A percentile compares a stretch with the other conserved stretches of the same genome.
Conservation (phyloP, 148 eudicot genomes). For the Rhododendron molle region DNA sequence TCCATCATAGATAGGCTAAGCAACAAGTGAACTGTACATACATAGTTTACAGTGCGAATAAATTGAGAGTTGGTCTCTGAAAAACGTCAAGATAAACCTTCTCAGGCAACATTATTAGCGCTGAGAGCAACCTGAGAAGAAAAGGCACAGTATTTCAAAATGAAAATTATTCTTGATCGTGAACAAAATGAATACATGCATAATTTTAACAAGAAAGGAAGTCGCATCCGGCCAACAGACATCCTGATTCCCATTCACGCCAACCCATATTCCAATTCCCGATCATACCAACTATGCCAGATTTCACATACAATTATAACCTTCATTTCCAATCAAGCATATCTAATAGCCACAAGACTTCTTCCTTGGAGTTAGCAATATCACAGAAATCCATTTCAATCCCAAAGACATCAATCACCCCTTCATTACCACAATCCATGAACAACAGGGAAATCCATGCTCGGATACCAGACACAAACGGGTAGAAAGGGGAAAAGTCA, state of each 20-base stretch:
- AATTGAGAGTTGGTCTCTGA: background rate
- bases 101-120: background rate
- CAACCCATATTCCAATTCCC: background rate
- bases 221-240: background rate
- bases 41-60: background rate
- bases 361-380: slow-evolving; percentile 67
- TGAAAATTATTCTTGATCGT: background rate
- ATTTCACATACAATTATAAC: background rate
- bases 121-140: background rate
- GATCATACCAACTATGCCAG: background rate
- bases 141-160: background rate
- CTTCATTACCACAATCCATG: slow-evolving; percentile 56
- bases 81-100: background rate
- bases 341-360: slow-evolving; percentile 80
- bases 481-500: slow-evolving; percentile 66
- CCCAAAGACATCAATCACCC: slow-evolving; percentile 64
- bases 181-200: background rate
- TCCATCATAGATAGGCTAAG: background rate
- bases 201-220: background rate
- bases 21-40: background rate
- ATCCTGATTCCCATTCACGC: background rate
- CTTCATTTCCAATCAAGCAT: slow-evolving; percentile 93
- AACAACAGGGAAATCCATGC: slow-evolving; percentile 89
- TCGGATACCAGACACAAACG: slow-evolving; percentile 72
- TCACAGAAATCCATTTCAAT: slow-evolving; percentile 92